Base-by-base conservation (phyloP, 192 early-diverging fungal species). In the Coemansia sp. region DNA sequence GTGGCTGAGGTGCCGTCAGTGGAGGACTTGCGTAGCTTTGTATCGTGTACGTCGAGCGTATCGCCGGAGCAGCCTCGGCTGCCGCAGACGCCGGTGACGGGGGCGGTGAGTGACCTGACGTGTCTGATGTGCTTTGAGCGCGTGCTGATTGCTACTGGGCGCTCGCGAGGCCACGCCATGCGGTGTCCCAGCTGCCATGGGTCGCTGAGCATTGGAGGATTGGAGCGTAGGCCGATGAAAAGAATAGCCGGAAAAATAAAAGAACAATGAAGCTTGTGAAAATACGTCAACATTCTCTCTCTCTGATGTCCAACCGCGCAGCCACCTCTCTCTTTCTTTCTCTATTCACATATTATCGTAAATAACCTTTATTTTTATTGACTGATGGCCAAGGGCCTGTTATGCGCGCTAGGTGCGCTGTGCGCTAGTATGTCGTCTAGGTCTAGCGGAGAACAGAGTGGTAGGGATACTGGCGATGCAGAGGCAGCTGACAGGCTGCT, bases 101-200 rank as follows among this genome's bases (percentile, higher is more conserved):
- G 55, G 3, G 66, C 13, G 8, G 45, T 58, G 6, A 12, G 21
- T 4, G 66, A 48, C 13, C 12, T 70, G 0, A 56, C 65, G 20
- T 79, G 77, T n/a, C 18, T 74, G 12, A 35, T 79, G 34, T 79
- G 77, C 59, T 79, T 79, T 62, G 77, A 79, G 43, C 65, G 57
- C 25, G 71, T 74, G 8, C 42, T 56, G n/a, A 37, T 72, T 12
- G 41, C 70, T 3, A 13, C 50, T 0, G 25, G 50, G 3, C 52
- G 39, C 3, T 65, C 62, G 20, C 69, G 66, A 16, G 62, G 59
- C 26, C 48, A 64, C 31, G 21, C 48, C 10, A 58, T 72, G 66
- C 55, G 65, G 28, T 77, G 76, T 45, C 70, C 76, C 20, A 58
- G 66, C 5, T 77, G 76, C 41, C 10, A 45, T 5, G n/a, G 31